Evolutionary conservation across 495 filamentous ascomycete genomes (phyloP), one percentile per base, ranked within the genome.

Genomic region (Venustampulla echinocandica): DNA sequence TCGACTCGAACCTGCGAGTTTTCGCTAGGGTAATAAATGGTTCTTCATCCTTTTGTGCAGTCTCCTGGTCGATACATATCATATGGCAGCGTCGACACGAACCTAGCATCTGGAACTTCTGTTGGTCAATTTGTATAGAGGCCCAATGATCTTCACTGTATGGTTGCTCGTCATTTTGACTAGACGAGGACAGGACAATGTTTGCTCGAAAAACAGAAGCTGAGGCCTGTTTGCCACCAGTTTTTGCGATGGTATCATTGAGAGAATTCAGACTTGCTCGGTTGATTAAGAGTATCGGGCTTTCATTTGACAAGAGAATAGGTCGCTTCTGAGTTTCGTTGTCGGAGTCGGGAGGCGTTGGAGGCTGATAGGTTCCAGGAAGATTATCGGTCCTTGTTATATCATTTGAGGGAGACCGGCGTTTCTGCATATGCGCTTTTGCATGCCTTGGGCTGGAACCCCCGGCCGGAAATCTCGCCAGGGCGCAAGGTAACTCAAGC

Each of bases 31-130:
- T 95, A 1, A 85, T 76, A 61, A 92, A 93, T 0, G 92, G 92
- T 60, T 96, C 90, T 49, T 86, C 77, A 32, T 80, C 75, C 62
- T 79, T 84, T 37, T 78, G 72, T 0, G 80, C 90, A 4, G 84
- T 93, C 14, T 80, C 65, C 56, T 95, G 92, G 51, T 98, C 80
- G 35, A 96, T 76, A 59, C 90, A 96, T 10, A 98, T 82, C 87
- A 98, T 95, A 55, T 95, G 88, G 50, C 92, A 98, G 13, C 92
- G 67, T 27, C 89, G 74, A 57, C 92, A 98, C 15, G 80, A 74
- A 0, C 87, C 90, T 3, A 96, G 67, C 49, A 90, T 77, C 55
- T 85, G 70, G 42, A 87, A 82, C 2, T 66, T 55, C 22, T 79
- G 68, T 11, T 56, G 39, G 11, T 76, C 75, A 30, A 83, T 74